Evolutionary conservation across 2,329 filamentous ascomycete species (phyloP), one percentile per base, ranked within the genome.

Genomic region (Paecilomyces niveus): DNA sequence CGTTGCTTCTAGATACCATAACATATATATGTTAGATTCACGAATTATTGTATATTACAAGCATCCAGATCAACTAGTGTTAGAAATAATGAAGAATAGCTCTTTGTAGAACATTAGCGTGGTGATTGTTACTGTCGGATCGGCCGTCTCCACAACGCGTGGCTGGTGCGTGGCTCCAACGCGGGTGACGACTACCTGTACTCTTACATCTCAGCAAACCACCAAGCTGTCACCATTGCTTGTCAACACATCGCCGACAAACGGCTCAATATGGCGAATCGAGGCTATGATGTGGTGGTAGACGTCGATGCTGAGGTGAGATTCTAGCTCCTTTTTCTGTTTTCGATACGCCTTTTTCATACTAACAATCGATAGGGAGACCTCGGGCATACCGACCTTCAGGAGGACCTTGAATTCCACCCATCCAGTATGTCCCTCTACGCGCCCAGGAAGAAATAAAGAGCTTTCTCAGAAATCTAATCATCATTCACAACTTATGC

Each of bases 391-490:
- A 99, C 94, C 58, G 94, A 99, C 76, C 88, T 99, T 24, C 92
- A 97, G 81, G 93, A 97, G 76, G 94, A 97, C 78, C 92, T 99
- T 74, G 94, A 97, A 83, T 99, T 99, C 80, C 94, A 99, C 82
- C 89, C 87, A 71, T 97, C 92, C 64, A 87, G 85, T 87, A 78
- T 66, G 78, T 67, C 52, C 26, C 26, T 49, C 51, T n/a, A 45
- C 15, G 15, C 7, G 21, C 1, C 15, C 15, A 18, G 18, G 15
- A 29, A 18, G 39, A 18, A 9, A 9, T 9, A 18, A 7, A 18
- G 39, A 18, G 15, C 39, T 8, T 7, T 45, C 39, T 45, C n/a
- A 54, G 50, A 10, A 56, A 1, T 65, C 11, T 39, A 49, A 85
- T 56, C 58, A 62, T 56, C 53, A 53, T 53, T 51, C 45, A n/a